Percentiles rank a stretch among this genome's conserved stretches.
phyloP scores from a whole-genome alignment of 179 eudicot species.

The Heliamphora pulchella region DNA sequence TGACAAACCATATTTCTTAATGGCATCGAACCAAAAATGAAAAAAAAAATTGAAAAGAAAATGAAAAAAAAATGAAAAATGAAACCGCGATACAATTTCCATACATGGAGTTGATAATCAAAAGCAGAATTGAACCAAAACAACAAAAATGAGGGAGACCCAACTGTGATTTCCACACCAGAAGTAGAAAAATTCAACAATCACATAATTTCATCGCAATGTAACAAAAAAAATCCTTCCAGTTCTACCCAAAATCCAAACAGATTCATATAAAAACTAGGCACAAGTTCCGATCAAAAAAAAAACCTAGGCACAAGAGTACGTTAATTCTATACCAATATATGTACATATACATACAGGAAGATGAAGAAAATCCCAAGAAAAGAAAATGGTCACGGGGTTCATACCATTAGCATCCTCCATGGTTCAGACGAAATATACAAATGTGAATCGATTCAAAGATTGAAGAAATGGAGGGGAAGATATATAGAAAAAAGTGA shows the following conservation, averaged over 20 bases:
- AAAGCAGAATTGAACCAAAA: neutral
- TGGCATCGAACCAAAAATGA: too few relatives aligned
- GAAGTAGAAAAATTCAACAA: neutral
- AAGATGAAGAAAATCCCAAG: neutral
- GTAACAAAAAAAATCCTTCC: neutral
- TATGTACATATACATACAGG: neutral
- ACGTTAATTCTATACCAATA: too few relatives aligned
- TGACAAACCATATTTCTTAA: too few relatives aligned
- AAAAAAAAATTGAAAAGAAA: too few relatives aligned
- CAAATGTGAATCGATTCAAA: neutral
- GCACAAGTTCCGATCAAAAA: neutral
- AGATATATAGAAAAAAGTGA: neutral
- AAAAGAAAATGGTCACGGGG: neutral
- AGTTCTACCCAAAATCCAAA: neutral
- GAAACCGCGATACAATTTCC: too few relatives aligned
- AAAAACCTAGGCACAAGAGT: too few relatives aligned
- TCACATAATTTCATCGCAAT: neutral
- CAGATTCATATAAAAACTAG: neutral
- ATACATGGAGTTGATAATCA: neutral
- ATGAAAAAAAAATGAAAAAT: too few relatives aligned
- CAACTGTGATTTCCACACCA: slow-evolving; percentile 8
- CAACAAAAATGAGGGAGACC: neutral
- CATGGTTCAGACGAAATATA: slow-evolving; percentile 5
- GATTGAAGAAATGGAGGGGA: neutral
- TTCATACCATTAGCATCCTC: slow-evolving; percentile 17